phyloP scores from a whole-genome alignment of 140 eudicot genomes.

The Erigeron philadelphicus region DNA sequence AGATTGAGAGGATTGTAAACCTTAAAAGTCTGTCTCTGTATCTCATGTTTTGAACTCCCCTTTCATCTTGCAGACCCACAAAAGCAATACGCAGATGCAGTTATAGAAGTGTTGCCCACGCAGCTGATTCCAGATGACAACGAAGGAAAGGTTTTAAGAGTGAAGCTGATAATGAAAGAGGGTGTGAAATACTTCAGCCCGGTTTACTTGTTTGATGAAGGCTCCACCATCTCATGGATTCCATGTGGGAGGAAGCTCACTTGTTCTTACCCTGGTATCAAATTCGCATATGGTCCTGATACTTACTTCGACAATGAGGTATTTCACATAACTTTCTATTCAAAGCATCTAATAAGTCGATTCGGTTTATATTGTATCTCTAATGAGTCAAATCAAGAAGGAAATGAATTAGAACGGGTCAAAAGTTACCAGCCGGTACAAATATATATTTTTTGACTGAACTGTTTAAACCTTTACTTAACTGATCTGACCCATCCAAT shows the following conservation, averaged over 20 bases:
- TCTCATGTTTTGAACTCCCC: not conserved
- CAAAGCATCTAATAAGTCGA: not conserved
- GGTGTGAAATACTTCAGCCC: slow-evolving; percentile 86
- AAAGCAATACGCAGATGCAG: slow-evolving; percentile 96
- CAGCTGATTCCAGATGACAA: slow-evolving; percentile 89
- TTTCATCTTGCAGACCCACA: slow-evolving; percentile 72
- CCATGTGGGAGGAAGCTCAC: slow-evolving; percentile 97
- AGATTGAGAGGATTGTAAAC: not conserved
- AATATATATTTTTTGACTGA: not conserved
- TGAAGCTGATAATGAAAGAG: slow-evolving; percentile 87
- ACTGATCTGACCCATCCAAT: not conserved
- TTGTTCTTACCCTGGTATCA: slow-evolving; percentile 98
- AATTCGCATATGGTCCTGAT: slow-evolving; percentile 84
- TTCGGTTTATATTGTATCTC: not conserved
- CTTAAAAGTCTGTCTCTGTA: not conserved
- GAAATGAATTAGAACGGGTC: not conserved
- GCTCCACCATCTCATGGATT: slow-evolving; percentile 88
- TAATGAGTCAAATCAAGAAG: not conserved
- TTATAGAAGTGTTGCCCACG: slow-evolving; percentile 91
- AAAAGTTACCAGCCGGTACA: not conserved
- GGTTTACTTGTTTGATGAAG: slow-evolving; percentile 94
- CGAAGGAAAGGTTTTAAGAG: slow-evolving; percentile 87
- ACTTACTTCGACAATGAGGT: slow-evolving; percentile 82
- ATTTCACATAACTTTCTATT: slow-evolving; percentile 18
- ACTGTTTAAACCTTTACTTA: not conserved